A percentile compares a stretch with the other conserved stretches of the same genome.
Evolutionary conservation across 129 eudicot species (phyloP).

Genomic region (Scalesia atractyloides): DNA sequence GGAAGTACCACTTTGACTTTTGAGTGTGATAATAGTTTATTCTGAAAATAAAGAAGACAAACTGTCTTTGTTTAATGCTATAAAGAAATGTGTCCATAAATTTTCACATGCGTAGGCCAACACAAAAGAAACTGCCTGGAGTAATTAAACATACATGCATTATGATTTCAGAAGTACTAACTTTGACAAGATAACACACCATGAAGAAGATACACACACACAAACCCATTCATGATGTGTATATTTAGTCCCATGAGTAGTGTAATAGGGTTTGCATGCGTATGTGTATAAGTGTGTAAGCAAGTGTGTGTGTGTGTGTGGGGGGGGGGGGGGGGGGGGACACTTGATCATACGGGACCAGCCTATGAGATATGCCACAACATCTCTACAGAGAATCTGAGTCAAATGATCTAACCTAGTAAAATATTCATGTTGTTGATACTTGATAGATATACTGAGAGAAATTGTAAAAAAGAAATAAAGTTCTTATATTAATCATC

Average conservation of each 20-base stretch:
- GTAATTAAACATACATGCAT: conserved; percentile 16
- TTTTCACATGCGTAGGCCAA: conserved; percentile 22
- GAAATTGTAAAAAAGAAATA: too few species aligned
- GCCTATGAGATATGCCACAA: too few species aligned
- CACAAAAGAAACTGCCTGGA: conserved; percentile 4
- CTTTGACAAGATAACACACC: conserved; percentile 20
- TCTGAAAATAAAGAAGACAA: conserved; percentile 22
- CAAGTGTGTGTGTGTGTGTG: not conserved
- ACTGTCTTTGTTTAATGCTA: conserved; percentile 25
- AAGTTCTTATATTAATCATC: too few species aligned
- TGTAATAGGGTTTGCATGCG: too few species aligned
- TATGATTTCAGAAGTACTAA: conserved; percentile 7
- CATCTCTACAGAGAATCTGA: too few species aligned
- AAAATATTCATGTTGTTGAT: too few species aligned
- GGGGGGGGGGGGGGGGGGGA: too few species aligned
- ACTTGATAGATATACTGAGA: too few species aligned
- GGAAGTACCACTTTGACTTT: conserved; percentile 6
- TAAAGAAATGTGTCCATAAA: conserved; percentile 13
- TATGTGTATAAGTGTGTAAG: not conserved
- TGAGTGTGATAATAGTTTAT: conserved; percentile 11
- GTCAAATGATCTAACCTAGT: too few species aligned
- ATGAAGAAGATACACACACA: not conserved
- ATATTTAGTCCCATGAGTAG: not conserved
- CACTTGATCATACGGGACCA: too few species aligned
- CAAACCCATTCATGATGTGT: not conserved